Evolutionary conservation across 2,329 filamentous ascomycete genomes (phyloP).

Genomic region (Ophiocordyceps sinensis): DNA sequence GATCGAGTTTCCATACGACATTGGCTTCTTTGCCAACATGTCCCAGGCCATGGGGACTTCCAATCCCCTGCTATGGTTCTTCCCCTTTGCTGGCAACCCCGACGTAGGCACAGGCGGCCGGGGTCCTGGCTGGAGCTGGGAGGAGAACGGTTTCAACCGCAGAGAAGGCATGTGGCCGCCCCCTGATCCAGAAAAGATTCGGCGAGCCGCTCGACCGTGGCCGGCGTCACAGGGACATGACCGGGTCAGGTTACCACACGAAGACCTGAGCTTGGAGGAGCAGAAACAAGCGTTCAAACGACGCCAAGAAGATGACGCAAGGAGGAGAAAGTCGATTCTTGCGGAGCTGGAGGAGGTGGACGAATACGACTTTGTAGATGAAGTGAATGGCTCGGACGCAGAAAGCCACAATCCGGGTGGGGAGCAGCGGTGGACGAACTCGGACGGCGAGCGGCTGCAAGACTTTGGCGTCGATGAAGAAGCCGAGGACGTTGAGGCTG

Average conservation of each 20-base stretch:
- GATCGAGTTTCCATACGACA: constrained; percentile 71
- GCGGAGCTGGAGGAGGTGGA: constrained; percentile 39
- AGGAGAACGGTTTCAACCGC: constrained; percentile 67
- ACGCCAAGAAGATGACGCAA: constrained; percentile 33
- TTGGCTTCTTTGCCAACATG: constrained; percentile 62
- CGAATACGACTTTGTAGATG: constrained; percentile 39
- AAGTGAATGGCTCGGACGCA: constrained; percentile 34
- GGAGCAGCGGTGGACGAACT: constrained; percentile 52
- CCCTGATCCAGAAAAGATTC: constrained; percentile 44
- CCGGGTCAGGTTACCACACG: constrained; percentile 17
- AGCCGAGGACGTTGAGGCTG: constrained; percentile 28
- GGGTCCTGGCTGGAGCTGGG: constrained; percentile 44
- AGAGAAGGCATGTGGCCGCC: constrained; percentile 47
- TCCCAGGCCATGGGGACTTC: constrained; percentile 58
- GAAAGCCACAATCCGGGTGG: constrained; percentile 9
- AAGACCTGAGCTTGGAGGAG: constrained; percentile 25
- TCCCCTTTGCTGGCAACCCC: constrained; percentile 46
- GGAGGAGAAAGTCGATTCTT: constrained; percentile 25
- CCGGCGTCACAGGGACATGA: constrained; percentile 23
- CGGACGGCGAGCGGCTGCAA: constrained; percentile 57
- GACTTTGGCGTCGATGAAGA: constrained; percentile 76
- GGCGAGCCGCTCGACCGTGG: constrained; percentile 24
- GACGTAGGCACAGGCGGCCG: constrained; percentile 20
- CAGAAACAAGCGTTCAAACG: constrained; percentile 32
- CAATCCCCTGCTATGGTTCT: constrained; percentile 54